These are phyloP conservation scores for Allium sativum DNA, from an alignment of 106 monocot genomes.

Conservation along the genomic window DNA sequence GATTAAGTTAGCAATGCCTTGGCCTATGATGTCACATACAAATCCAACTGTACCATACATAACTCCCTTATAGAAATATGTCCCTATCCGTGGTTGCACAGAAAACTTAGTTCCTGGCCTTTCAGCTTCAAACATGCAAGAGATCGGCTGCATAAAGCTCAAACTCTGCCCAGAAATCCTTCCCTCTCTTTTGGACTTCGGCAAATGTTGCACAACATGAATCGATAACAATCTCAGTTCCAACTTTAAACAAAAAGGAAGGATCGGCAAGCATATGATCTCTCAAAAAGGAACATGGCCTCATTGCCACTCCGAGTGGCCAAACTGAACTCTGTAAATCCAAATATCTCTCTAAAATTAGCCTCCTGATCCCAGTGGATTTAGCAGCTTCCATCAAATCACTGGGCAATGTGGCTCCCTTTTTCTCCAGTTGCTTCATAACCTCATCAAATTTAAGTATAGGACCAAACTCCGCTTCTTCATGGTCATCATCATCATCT, in stretches of 20 bases:
- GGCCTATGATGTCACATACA: no score
- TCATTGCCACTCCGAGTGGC: slow-evolving; percentile 47
- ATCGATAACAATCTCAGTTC: slow-evolving; percentile 58
- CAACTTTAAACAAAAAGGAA: slow-evolving; percentile 78
- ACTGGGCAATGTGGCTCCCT: slow-evolving; percentile 42
- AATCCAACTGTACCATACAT: no score
- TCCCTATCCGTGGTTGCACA: no score
- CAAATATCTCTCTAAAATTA: slow-evolving; percentile 38
- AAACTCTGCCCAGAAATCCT: slow-evolving; percentile 88
- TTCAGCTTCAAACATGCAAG: no score
- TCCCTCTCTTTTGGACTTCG: slow-evolving; percentile 80
- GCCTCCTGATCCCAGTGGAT: slow-evolving; percentile 28
- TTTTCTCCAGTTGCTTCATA: slow-evolving; percentile 30
- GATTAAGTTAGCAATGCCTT: no score
- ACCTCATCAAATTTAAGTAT: slow-evolving; percentile 58
- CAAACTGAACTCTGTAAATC: slow-evolving; percentile 53
- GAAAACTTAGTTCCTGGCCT: no score
- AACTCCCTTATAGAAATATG: no score
- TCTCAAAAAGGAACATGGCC: slow-evolving; percentile 43
- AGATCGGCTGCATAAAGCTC: slow-evolving; percentile 80
- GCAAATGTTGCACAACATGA: slow-evolving; percentile 88
- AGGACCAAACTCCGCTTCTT: slow-evolving; percentile 59
- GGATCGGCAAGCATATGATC: slow-evolving; percentile 80
- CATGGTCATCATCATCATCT: slow-evolving; percentile 19
- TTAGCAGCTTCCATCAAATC: slow-evolving; percentile 68